Base-by-base conservation (phyloP, 2,329 filamentous ascomycete genomes). In the Nemania sp. region DNA sequence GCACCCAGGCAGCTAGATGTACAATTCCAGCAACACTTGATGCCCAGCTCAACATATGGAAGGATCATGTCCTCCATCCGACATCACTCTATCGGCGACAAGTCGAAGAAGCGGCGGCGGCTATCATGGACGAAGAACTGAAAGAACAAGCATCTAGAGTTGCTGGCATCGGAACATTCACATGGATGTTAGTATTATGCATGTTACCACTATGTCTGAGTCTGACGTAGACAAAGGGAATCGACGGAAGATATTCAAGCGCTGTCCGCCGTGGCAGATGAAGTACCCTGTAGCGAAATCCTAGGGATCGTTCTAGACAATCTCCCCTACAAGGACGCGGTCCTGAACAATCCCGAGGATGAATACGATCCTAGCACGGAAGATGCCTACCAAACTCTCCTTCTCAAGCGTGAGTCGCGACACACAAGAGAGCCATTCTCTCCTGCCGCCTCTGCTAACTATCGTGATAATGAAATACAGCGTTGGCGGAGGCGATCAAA, bases 241-340 rank as follows among this genome's bases (percentile, higher is more conserved):
- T 43, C 50, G 9, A 8, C 3, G 3, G 28, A 53, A 19, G 43
- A 52, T 6, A 42, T 36, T 2, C 28, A 7, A 31, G 6, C 14
- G 12, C 23, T 47, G n/a, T 1, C 43, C 15, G 4, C 30, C 3
- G 43, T 47, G 12, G 36, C 23, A 2, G 43, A 53, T 14, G 50
- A 53, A 43, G 50, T 53, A 4, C 23, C 50, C 9, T 53, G 50
- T 34, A 15, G 37, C 6, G 50, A 48, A n/a, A 41, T 52, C 9
- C 43, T 52, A 5, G 50, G 50, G 6, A 12, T 52, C 11, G 43
- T 52, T n/a, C 20, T 52, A 3, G 30, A 52, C 7, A 42, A 52
- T 36, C 28, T 52, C 7, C 43, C 49, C 12, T 52, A 52, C 24
- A 52, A 52, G 15, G 17, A 26, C 7, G 24, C 20, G 11, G 2